Base-by-base conservation (phyloP, 176 grass and related monocot species). In the Carex myosuroides region DNA sequence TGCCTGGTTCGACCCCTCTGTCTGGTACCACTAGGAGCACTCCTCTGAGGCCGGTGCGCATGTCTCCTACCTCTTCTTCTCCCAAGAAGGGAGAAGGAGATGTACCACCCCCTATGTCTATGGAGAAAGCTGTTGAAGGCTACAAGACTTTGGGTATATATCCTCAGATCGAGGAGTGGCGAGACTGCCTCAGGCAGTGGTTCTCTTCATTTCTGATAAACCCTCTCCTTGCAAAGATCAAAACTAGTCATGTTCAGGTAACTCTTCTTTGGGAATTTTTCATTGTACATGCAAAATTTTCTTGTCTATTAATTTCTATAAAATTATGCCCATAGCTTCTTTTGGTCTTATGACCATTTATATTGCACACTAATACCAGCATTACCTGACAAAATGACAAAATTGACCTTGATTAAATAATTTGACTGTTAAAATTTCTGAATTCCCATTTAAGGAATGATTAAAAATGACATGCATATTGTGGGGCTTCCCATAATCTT, bases 61-160 rank as follows among this genome's bases (percentile, higher is more conserved):
- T 98, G 96, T 98, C 96, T 86, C 93, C 96, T 88, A 87, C 89
- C 18, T 95, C 92, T 44, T 89, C 91, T 85, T 85, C 89, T 0
- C 87, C 93, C 50, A 98, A 98, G 85, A 98, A 98, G 85, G 89
- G 93, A 58, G 96, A 98, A 79, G 93, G 89, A 61, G 96, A 98
- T 76, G 85, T 98, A 79, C 91, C 91, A 83, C 85, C 91, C 69
- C 96, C 96, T 6, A 93, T 98, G 89, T 92, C 93, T 39, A 80
- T 98, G 78, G 96, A 98, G 90, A 89, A 95, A 71, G 85, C 88
- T 70, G 87, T 93, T 35, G 86, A 90, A 66, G 89, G 89, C 17
- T 95, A 93, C 84, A 90, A 91, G 74, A 89, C 52, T 81, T 90
- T 98, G 64, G 92, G 92, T 60, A 84, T 98, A 52, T 93, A 95